Base-by-base conservation (phyloP, 83 land plant species). In the Picea abies region DNA sequence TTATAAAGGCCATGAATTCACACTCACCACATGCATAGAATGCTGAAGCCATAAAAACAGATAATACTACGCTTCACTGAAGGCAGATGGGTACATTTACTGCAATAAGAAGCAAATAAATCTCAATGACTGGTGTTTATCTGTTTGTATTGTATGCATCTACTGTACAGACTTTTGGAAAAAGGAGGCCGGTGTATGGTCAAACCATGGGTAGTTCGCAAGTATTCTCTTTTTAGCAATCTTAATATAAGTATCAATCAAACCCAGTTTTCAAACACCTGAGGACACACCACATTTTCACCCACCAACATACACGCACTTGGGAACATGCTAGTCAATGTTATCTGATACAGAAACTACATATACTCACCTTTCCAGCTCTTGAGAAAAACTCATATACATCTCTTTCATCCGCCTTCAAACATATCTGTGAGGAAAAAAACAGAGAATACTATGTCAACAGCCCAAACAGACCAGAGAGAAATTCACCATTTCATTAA, bases 371-470 rank as follows among this genome's bases (percentile, higher is more conserved):
- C 97, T 98, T 98, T 71, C 99, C 99, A 67, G 99, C 99, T 65
- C 90, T 87, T 64, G 99, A 94, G 83, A 98, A 98, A 84, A 98
- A 98, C 63, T 98, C 99, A 84, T 94, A 98, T 1, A 98, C 97
- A 84, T 98, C 96, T 81, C 96, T 89, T 80, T 98, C 99, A 82
- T 90, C 94, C 26, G 99, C 99, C 87, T 94, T 98, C 88, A 98
- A 86, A 35, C 88, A 91, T 78, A 98, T 94, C 99, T 98, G 94
- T 64, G 80, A 88, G 69, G 25, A 83, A 35, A 52, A 60, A 49
- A 62, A 63, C 58, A 3, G 65, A 17, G 25, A 83, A 79, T 62
- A 58, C 23, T 49, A 69, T 4, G 52, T 35, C 20, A 1, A 62
- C 39, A 79, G 14, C 5, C 39, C 29, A 49, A 60, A 37, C 58